Conservation (phyloP, 352 stramenopile species). For the Phytophthora constricta region DNA sequence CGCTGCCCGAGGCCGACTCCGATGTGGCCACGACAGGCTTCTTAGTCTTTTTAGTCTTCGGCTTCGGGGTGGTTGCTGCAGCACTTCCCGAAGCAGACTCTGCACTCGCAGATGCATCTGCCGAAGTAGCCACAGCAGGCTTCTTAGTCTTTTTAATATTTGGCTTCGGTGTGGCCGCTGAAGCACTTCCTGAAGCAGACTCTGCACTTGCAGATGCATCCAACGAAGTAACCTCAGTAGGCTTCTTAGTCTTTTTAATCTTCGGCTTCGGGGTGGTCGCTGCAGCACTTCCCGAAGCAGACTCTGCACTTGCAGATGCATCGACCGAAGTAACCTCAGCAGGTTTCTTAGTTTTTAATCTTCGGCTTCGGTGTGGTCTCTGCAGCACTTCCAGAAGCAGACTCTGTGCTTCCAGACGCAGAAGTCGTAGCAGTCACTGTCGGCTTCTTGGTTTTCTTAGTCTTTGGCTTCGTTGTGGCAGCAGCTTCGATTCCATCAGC, state of each 20-base stretch:
- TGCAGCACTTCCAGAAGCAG: background rate
- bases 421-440: background rate
- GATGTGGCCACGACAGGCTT: constrained; percentile 6
- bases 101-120: background rate
- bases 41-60: constrained; percentile 20
- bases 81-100: background rate
- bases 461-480: background rate
- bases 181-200: background rate
- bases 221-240: background rate
- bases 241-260: constrained; percentile 25
- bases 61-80: constrained; percentile 10
- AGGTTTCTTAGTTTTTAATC: background rate
- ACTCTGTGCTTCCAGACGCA: background rate
- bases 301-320: background rate
- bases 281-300: constrained; percentile 1
- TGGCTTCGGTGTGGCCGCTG: background rate
- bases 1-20: background rate
- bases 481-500: background rate
- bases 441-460: constrained; percentile 27
- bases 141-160: constrained; percentile 3
- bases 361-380: background rate
- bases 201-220: background rate
- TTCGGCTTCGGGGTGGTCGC: constrained; percentile 6
- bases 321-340: background rate
- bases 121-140: background rate